Conservation (phyloP, 2,329 filamentous ascomycete species). For the Talaromyces sp. region DNA sequence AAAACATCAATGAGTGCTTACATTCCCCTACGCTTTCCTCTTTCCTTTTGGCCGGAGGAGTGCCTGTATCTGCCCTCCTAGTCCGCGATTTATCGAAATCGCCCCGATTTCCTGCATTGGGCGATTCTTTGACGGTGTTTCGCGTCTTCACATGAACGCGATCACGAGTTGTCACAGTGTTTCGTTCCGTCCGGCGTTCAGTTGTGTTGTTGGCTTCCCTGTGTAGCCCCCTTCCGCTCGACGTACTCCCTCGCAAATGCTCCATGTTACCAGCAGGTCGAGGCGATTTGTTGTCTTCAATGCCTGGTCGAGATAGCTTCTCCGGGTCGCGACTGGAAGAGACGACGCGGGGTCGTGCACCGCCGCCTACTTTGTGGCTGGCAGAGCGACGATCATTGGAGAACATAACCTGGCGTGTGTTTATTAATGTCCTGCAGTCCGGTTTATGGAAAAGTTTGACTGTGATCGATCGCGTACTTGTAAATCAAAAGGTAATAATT, state of each 20-base stretch:
- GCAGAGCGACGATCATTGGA: constrained; percentile 36
- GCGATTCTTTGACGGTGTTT: constrained; percentile 51
- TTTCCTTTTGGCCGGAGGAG: constrained; percentile 22
- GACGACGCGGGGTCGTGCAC: constrained; percentile 34
- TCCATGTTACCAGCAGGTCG: constrained; percentile 27
- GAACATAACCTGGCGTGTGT: constrained; percentile 33
- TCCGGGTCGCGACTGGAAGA: constrained; percentile 36
- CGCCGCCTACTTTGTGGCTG: constrained; percentile 29
- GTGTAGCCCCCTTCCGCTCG: constrained; percentile 28
- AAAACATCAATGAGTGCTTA: constrained; percentile 17
- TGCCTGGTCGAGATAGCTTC: constrained; percentile 16
- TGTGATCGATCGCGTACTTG: not conserved
- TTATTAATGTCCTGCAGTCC: not conserved
- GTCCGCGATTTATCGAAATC: constrained; percentile 31
- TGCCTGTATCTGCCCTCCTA: constrained; percentile 25
- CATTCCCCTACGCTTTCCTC: constrained; percentile 30
- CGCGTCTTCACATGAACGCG: constrained; percentile 55
- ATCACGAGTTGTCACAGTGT: constrained; percentile 58
- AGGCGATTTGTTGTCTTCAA: constrained; percentile 27
- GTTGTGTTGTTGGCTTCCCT: constrained; percentile 29
- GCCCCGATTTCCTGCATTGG: constrained; percentile 26
- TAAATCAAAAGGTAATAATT: not conserved
- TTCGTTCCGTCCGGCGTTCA: constrained; percentile 39
- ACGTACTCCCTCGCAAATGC: constrained; percentile 25
- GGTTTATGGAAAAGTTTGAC: not conserved